phyloP scores from a whole-genome alignment of 2,329 filamentous ascomycete genomes.

The Domatiomyces catenatus region DNA sequence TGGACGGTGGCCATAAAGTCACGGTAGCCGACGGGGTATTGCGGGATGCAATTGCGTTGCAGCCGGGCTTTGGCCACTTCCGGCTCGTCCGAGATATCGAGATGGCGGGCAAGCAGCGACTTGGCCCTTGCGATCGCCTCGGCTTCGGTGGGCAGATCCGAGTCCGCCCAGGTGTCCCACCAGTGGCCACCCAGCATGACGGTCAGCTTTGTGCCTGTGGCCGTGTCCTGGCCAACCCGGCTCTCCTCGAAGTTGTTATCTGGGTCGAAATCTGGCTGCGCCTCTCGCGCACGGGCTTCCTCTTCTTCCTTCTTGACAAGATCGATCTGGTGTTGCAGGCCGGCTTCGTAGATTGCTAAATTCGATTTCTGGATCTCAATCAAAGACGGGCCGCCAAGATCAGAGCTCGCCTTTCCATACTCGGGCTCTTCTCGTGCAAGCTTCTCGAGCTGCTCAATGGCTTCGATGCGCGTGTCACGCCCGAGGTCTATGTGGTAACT shows the following conservation, averaged over 20 bases:
- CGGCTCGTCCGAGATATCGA: slow-evolving; percentile 52
- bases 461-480: neutral
- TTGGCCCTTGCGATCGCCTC: slow-evolving; percentile 57
- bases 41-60: slow-evolving; percentile 66
- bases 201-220: slow-evolving; percentile 64
- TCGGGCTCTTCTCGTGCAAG: neutral
- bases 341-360: neutral
- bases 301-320: neutral
- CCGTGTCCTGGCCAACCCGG: slow-evolving; percentile 37
- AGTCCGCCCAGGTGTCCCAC: slow-evolving; percentile 50
- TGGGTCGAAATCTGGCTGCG: neutral
- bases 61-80: slow-evolving; percentile 46
- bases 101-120: slow-evolving; percentile 54
- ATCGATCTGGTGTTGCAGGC: neutral
- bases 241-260: neutral
- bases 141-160: slow-evolving; percentile 45
- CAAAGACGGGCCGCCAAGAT: neutral
- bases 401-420: neutral
- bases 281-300: neutral
- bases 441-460: neutral
- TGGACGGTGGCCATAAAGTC: slow-evolving; percentile 44
- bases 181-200: slow-evolving; percentile 92
- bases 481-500: neutral
- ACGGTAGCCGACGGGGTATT: slow-evolving; percentile 70
- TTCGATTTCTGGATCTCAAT: neutral